Percentiles rank a stretch among this genome's conserved stretches.
These are phyloP conservation scores for Leccinum sublutescens DNA, from an alignment of 768 basidiomycete genomes.

Conservation along the genomic window DNA sequence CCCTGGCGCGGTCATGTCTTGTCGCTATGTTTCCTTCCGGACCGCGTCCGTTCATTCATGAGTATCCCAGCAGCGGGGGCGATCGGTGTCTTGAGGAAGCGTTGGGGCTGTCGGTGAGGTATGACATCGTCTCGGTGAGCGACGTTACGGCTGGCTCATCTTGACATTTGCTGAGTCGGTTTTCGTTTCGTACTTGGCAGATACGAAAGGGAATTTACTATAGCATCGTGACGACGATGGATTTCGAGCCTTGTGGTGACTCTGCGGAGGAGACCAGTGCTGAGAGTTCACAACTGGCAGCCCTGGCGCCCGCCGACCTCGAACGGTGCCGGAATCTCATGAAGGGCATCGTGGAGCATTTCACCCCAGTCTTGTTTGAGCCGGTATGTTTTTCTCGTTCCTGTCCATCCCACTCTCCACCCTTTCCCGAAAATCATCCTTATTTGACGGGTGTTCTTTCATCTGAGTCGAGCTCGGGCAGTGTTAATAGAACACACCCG, in stretches of 20 bases:
- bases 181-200: slow-evolving; percentile 29
- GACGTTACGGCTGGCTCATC: not conserved
- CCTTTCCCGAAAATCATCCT: not conserved
- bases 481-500: not conserved
- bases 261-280: not conserved
- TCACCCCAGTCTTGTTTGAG: slow-evolving; percentile 72
- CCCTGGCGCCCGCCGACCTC: slow-evolving; percentile 34
- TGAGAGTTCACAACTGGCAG: not conserved
- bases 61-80: slow-evolving; percentile 20
- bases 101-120: slow-evolving; percentile 47
- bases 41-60: slow-evolving; percentile 42
- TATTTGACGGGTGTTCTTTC: not conserved
- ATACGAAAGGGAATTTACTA: slow-evolving; percentile 65
- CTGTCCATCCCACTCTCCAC: not conserved
- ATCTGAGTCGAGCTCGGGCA: no score
- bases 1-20: slow-evolving; percentile 42
- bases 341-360: slow-evolving; percentile 57
- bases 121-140: slow-evolving; percentile 51
- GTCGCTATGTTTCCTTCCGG: slow-evolving; percentile 48
- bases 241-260: slow-evolving; percentile 47
- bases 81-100: slow-evolving; percentile 47
- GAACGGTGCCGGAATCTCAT: slow-evolving; percentile 50
- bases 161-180: not conserved
- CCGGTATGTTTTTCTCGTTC: slow-evolving; percentile 34
- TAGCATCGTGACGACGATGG: slow-evolving; percentile 54